Conservation (phyloP, 73 alveolate genomes). For the Paramecium bursaria region DNA sequence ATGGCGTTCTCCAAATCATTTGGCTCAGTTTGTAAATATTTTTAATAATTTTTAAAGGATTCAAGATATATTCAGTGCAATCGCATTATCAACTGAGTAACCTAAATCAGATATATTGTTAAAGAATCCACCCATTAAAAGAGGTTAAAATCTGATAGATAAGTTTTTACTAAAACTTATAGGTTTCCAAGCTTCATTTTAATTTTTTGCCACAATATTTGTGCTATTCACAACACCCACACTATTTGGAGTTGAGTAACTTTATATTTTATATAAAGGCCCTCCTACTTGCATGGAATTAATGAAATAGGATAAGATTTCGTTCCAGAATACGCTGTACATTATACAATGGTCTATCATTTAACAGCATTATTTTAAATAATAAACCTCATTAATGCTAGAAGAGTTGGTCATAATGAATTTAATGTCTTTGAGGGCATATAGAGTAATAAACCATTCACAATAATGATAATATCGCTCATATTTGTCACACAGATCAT, state of each 20-base stretch:
- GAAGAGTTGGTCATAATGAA: conserved; percentile 57
- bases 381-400: conserved; percentile 6
- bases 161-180: conserved; percentile 14
- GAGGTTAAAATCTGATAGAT: conserved; percentile 32
- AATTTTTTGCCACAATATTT: conserved; percentile 36
- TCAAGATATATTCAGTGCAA: conserved; percentile 34
- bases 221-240: conserved; percentile 21
- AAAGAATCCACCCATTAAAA: conserved; percentile 15
- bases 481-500: conserved; percentile 3
- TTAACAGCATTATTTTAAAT: conserved; percentile 41
- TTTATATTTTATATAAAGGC: not conserved
- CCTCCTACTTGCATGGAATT: conserved; percentile 31
- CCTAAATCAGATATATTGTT: conserved; percentile 10
- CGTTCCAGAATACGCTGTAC: conserved; percentile 54
- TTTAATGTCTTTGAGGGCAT: conserved; percentile 48
- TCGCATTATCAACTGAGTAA: conserved; percentile 31
- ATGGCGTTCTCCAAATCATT: conserved; percentile 18
- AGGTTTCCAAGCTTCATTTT: not conserved
- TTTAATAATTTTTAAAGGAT: not conserved
- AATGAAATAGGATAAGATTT: conserved; percentile 49
- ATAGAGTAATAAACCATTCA: conserved; percentile 42
- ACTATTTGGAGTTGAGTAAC: conserved; percentile 38
- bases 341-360: conserved; percentile 54
- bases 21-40: conserved; percentile 40
- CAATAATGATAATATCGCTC: conserved; percentile 32